phyloP scores from a whole-genome alignment of 2,329 filamentous ascomycete species.

The Neonectria magnoliae region DNA sequence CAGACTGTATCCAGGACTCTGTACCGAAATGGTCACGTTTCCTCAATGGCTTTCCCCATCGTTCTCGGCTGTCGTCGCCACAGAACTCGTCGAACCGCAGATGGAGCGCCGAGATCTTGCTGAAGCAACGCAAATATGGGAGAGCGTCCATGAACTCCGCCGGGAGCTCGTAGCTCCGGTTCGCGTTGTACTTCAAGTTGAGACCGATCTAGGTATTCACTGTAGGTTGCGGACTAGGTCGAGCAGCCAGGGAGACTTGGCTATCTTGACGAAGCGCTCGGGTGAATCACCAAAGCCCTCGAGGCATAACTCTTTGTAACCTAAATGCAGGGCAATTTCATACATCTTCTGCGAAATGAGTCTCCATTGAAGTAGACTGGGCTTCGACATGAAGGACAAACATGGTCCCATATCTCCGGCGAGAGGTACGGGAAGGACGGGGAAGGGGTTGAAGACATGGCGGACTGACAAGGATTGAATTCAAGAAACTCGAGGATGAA shows the following conservation, averaged over 20 bases:
- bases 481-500: no score
- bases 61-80: not conserved
- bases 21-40: slow-evolving; percentile 22
- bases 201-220: slow-evolving; percentile 28
- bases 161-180: not conserved
- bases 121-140: slow-evolving; percentile 21
- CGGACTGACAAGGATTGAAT: no score
- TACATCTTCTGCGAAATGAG: slow-evolving; percentile 16
- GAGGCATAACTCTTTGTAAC: slow-evolving; percentile 8
- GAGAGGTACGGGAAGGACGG: no score
- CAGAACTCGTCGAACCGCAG: slow-evolving; percentile 25
- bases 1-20: slow-evolving; percentile 28
- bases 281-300: slow-evolving; percentile 17
- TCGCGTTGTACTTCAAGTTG: not conserved
- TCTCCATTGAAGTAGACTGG: not conserved
- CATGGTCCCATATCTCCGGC: slow-evolving; percentile 25
- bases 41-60: not conserved
- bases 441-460: not conserved
- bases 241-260: slow-evolving; percentile 10
- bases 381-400: slow-evolving; percentile 14
- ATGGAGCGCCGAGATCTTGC: slow-evolving; percentile 5
- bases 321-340: not conserved
- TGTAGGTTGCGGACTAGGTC: slow-evolving; percentile 25
- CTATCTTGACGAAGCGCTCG: slow-evolving; percentile 20
- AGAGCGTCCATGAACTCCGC: slow-evolving; percentile 22